phyloP scores from a whole-genome alignment of 257 asterid genomes.

The Solanum chiquidenum region DNA sequence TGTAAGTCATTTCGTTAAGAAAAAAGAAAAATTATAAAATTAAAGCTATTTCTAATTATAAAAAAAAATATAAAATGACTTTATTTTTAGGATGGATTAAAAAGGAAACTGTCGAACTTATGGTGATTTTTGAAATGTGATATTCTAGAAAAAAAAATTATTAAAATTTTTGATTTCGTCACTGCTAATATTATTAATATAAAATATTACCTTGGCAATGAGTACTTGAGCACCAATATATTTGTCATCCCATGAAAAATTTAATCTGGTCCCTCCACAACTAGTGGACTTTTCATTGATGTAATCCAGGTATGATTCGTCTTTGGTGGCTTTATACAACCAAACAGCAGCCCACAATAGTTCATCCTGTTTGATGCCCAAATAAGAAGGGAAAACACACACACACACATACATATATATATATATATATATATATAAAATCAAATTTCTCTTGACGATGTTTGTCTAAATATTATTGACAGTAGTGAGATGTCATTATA shows the following conservation, averaged over 20 bases:
- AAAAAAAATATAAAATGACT: too few relatives aligned
- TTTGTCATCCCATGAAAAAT: conserved; percentile 68
- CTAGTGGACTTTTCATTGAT: background rate
- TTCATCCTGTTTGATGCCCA: conserved; percentile 33
- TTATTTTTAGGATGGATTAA: too few relatives aligned
- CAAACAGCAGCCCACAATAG: conserved; percentile 62
- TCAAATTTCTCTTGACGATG: background rate
- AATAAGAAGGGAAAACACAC: background rate
- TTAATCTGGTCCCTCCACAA: conserved; percentile 33
- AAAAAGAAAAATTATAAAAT: background rate
- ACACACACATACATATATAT: too few relatives aligned
- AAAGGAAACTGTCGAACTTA: too few relatives aligned
- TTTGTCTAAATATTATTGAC: background rate
- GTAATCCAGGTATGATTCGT: conserved; percentile 9
- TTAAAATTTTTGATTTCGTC: background rate
- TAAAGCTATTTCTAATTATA: background rate
- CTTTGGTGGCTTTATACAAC: conserved; percentile 39
- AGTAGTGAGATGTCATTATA: background rate
- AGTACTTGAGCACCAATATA: conserved; percentile 41
- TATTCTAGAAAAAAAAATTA: background rate
- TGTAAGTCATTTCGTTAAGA: too few relatives aligned
- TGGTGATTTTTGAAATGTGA: background rate
- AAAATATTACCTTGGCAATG: conserved; percentile 26
- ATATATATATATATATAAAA: background rate
- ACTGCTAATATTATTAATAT: rapidly evolving